Conservation (phyloP, 768 basidiomycete genomes). For the Suillus occidentalis region DNA sequence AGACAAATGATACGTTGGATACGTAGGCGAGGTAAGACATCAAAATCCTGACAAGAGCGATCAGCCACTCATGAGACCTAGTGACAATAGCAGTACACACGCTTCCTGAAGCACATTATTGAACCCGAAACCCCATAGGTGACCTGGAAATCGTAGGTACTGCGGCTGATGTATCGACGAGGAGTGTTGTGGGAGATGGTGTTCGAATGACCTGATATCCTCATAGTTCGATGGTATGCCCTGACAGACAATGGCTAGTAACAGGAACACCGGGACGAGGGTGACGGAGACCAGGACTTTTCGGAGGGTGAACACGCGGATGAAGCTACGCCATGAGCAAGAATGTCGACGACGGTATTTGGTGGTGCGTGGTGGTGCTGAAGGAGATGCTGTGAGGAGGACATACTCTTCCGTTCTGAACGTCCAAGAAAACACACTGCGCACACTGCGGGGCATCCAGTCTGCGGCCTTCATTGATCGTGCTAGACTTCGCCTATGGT, state of each 20-base stretch:
- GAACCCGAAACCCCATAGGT: slow-evolving; percentile 60
- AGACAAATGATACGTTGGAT: slow-evolving; percentile 56
- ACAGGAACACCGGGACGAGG: slow-evolving; percentile 21
- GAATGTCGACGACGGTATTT: slow-evolving; percentile 12
- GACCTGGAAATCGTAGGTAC: slow-evolving; percentile 53
- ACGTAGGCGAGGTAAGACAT: slow-evolving; percentile 52
- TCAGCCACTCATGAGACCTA: slow-evolving; percentile 1
- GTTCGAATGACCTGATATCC: slow-evolving; percentile 37
- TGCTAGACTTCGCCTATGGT: background rate
- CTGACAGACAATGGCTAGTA: slow-evolving; percentile 32
- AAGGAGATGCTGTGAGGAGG: slow-evolving; percentile 10
- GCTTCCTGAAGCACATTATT: slow-evolving; percentile 65
- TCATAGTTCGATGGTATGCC: slow-evolving; percentile 42
- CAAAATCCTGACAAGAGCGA: slow-evolving; percentile 36
- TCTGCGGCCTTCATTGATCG: slow-evolving; percentile 3
- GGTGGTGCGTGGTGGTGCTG: background rate
- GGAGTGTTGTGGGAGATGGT: slow-evolving; percentile 40
- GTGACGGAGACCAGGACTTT: slow-evolving; percentile 27
- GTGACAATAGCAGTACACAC: slow-evolving; percentile 34
- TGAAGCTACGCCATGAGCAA: slow-evolving; percentile 14
- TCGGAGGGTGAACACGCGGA: slow-evolving; percentile 23
- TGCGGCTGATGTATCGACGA: slow-evolving; percentile 18
- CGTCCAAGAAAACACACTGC: slow-evolving; percentile 4
- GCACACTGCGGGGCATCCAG: slow-evolving; percentile 11
- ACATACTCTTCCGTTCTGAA: slow-evolving; percentile 14